A percentile compares a stretch with the other conserved stretches of the same genome.
phyloP scores from a whole-genome alignment of 31 red algal genomes.

The Bonnemaisonia californica region DNA sequence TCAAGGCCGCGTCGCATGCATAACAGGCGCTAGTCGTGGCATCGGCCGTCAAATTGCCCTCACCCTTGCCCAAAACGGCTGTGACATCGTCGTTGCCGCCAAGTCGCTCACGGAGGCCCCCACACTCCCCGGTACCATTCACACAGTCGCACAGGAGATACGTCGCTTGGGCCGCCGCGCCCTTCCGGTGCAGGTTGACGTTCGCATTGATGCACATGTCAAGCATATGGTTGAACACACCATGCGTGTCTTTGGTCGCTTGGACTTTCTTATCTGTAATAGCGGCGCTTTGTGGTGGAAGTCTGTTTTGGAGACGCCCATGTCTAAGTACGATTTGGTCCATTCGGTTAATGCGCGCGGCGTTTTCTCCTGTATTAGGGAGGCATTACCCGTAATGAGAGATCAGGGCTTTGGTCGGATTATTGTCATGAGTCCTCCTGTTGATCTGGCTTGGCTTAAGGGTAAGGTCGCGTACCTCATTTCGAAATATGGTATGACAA shows the following conservation, averaged over 20 bases:
- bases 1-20: slow-evolving; percentile 69
- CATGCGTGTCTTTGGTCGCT: slow-evolving; percentile 56
- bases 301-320: slow-evolving; percentile 87
- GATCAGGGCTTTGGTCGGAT: slow-evolving; percentile 79
- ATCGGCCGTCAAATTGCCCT: slow-evolving; percentile 95
- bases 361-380: slow-evolving; percentile 84
- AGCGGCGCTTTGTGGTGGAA: slow-evolving; percentile 98
- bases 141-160: slow-evolving; percentile 88
- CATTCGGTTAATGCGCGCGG: slow-evolving; percentile 91
- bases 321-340: slow-evolving; percentile 92
- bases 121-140: slow-evolving; percentile 91
- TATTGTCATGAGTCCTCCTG: slow-evolving; percentile 95
- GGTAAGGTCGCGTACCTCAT: slow-evolving; percentile 95
- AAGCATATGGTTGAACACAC: slow-evolving; percentile 62
- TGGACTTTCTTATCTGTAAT: slow-evolving; percentile 93
- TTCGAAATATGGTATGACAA: slow-evolving; percentile 98
- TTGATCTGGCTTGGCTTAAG: slow-evolving; percentile 72
- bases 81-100: slow-evolving; percentile 80
- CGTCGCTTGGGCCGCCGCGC: slow-evolving; percentile 61
- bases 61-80: slow-evolving; percentile 70
- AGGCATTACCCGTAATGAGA: slow-evolving; percentile 88
- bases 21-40: slow-evolving; percentile 90
- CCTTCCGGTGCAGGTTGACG: slow-evolving; percentile 82
- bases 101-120: slow-evolving; percentile 72
- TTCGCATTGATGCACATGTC: slow-evolving; percentile 81